Percentiles rank a stretch among this genome's conserved stretches.
phyloP scores from a whole-genome alignment of 139 green algal species.

The Trebouxia sp. region DNA sequence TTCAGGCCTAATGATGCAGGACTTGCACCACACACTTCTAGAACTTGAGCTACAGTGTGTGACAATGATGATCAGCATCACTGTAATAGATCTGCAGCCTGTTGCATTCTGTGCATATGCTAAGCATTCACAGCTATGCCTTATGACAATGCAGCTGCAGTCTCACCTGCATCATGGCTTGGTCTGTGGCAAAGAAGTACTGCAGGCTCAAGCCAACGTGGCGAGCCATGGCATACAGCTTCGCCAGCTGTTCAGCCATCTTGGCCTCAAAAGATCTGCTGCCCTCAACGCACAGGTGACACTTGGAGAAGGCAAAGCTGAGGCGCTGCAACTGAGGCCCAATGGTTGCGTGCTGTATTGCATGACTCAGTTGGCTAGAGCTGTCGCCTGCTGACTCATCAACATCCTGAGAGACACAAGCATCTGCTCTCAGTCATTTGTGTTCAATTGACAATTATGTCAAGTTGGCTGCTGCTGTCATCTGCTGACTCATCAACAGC shows the following conservation, averaged over 20 bases:
- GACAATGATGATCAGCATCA: no score
- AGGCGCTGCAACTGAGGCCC: slow-evolving; percentile 23
- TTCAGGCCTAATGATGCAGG: no score
- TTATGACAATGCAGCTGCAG: neutral
- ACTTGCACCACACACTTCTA: neutral
- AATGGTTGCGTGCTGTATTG: neutral
- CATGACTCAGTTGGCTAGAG: neutral
- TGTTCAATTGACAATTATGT: no score
- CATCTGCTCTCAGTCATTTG: no score
- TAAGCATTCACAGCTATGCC: no score
- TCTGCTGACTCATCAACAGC: no score
- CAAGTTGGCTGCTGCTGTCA: no score
- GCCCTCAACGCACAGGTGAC: slow-evolving; percentile 31
- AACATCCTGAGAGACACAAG: neutral
- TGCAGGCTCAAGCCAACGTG: neutral
- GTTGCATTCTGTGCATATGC: no score
- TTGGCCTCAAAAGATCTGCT: neutral
- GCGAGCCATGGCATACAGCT: neutral
- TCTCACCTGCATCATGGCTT: slow-evolving; percentile 9
- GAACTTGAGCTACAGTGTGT: neutral
- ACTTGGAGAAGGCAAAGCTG: slow-evolving; percentile 14
- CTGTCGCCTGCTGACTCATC: neutral
- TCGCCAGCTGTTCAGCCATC: neutral
- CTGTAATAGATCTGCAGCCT: no score
- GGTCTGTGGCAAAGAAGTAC: neutral